A percentile compares a stretch with the other conserved stretches of the same genome.
Conservation (phyloP, 1,139 yeast genomes). For the Hyphopichia buzzinii region DNA sequence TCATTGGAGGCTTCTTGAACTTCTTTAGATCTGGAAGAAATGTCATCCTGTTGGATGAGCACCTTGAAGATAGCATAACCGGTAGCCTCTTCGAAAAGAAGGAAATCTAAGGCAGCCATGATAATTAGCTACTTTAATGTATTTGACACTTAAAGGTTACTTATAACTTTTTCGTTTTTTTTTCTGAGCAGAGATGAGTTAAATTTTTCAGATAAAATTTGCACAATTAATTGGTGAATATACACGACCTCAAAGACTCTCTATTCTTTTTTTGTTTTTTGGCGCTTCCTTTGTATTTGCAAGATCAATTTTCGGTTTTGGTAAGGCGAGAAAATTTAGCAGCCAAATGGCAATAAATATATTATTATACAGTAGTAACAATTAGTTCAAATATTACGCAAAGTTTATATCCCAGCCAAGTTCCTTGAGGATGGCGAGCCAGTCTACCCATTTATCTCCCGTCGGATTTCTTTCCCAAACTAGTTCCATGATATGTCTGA, state of each 20-base stretch:
- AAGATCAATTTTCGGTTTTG: too few relatives aligned
- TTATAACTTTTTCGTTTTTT: slow-evolving; percentile 1
- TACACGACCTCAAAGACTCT: too few relatives aligned
- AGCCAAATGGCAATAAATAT: too few relatives aligned
- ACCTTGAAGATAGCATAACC: slow-evolving; percentile 98
- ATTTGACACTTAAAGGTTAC: not conserved
- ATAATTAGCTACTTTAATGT: slow-evolving; percentile 5
- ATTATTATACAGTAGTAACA: too few relatives aligned
- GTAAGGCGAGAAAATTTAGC: too few relatives aligned
- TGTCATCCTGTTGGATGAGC: slow-evolving; percentile 88
- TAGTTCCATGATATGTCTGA: slow-evolving; percentile 56
- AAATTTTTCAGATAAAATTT: not conserved
- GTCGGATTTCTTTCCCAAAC: slow-evolving; percentile 40
- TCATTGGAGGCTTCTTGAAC: slow-evolving; percentile 92
- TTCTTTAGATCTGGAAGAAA: slow-evolving; percentile 88
- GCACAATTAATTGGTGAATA: slow-evolving; percentile 2
- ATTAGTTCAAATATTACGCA: too few relatives aligned
- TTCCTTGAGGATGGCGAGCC: slow-evolving; percentile 64
- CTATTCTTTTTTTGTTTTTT: slow-evolving; percentile 1
- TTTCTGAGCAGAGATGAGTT: slow-evolving; percentile 2
- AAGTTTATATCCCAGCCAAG: slow-evolving; percentile 80
- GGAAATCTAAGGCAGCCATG: slow-evolving; percentile 78
- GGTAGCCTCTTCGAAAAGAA: slow-evolving; percentile 97
- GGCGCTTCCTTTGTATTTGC: too few relatives aligned
- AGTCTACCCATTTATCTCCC: slow-evolving; percentile 49